A percentile compares a stretch with the other conserved stretches of the same genome.
Conservation (phyloP, 805 yeast genomes). For the Pichia nakasei region DNA sequence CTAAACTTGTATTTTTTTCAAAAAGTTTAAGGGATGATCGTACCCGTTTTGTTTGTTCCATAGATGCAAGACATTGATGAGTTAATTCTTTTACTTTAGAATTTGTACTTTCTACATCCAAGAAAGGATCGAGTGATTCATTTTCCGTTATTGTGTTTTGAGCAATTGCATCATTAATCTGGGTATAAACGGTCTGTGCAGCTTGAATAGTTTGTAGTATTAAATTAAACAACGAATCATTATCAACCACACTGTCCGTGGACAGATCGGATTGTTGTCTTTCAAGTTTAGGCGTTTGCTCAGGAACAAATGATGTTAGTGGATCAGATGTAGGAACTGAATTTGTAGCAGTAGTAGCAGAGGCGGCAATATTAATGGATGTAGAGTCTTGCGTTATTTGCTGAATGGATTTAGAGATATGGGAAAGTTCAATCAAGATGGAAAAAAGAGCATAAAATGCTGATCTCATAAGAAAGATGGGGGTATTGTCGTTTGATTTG, state of each 20-base stretch:
- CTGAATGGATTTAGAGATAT: not conserved
- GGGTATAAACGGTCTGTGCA: conserved; percentile 72
- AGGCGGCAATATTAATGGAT: no score
- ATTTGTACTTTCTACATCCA: conserved; percentile 1
- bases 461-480: conserved; percentile 16
- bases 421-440: conserved; percentile 18
- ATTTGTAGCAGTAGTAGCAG: no score
- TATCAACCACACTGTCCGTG: conserved; percentile 11
- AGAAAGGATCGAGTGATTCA: not conserved
- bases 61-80: conserved; percentile 64
- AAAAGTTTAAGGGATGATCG: conserved; percentile 45
- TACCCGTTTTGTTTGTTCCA: conserved; percentile 70
- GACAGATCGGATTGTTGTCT: conserved; percentile 25
- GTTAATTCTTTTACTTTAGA: conserved; percentile 69
- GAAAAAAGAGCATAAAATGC: conserved; percentile 22
- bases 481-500: conserved; percentile 1
- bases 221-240: conserved; percentile 23
- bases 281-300: conserved; percentile 15
- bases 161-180: conserved; percentile 58
- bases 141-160: conserved; percentile 41
- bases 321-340: not conserved
- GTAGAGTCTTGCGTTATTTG: not conserved
- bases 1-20: conserved; percentile 21
- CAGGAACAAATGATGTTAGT: not conserved
- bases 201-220: conserved; percentile 29